These are phyloP conservation scores for Arthromyces matolae DNA, from an alignment of 768 basidiomycete genomes.

Conservation along the genomic window DNA sequence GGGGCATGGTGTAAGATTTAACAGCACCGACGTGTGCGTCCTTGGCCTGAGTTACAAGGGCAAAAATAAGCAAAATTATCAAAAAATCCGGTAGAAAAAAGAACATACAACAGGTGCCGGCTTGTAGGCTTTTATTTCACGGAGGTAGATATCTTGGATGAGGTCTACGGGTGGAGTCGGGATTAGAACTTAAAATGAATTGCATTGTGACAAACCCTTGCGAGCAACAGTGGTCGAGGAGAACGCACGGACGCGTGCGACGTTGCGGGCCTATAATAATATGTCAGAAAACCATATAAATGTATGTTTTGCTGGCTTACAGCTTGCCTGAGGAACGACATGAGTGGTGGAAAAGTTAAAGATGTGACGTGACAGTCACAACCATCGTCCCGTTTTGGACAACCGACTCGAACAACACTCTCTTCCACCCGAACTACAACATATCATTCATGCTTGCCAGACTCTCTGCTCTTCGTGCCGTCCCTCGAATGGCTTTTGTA, in stretches of 20 bases:
- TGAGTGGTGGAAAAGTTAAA: slow-evolving; percentile 46
- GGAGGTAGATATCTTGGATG: slow-evolving; percentile 89
- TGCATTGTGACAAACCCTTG: slow-evolving; percentile 48
- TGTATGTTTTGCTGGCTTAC: slow-evolving; percentile 30
- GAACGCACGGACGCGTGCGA: slow-evolving; percentile 51
- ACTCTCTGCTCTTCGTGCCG: slow-evolving; percentile 38
- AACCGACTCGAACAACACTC: slow-evolving; percentile 9
- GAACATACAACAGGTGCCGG: slow-evolving; percentile 63
- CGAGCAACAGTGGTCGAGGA: slow-evolving; percentile 56
- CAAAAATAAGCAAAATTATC: too few species aligned
- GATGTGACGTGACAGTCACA: slow-evolving; percentile 41
- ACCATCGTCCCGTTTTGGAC: slow-evolving; percentile 25
- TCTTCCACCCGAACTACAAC: slow-evolving; percentile 15
- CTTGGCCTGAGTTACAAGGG: too few species aligned
- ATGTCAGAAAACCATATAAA: not conserved
- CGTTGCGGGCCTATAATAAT: slow-evolving; percentile 45
- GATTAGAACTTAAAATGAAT: slow-evolving; percentile 19
- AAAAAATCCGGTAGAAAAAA: too few species aligned
- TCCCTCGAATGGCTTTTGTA: slow-evolving; percentile 33
- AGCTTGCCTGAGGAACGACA: slow-evolving; percentile 69
- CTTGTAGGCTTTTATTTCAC: slow-evolving; percentile 89
- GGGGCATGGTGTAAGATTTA: slow-evolving; percentile 75
- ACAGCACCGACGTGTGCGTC: slow-evolving; percentile 89
- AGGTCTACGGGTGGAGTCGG: slow-evolving; percentile 66
- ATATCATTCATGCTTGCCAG: slow-evolving; percentile 38